These are phyloP conservation scores for Phanerochaete carnosa DNA, from an alignment of 768 basidiomycete species.

Conservation along the genomic window DNA sequence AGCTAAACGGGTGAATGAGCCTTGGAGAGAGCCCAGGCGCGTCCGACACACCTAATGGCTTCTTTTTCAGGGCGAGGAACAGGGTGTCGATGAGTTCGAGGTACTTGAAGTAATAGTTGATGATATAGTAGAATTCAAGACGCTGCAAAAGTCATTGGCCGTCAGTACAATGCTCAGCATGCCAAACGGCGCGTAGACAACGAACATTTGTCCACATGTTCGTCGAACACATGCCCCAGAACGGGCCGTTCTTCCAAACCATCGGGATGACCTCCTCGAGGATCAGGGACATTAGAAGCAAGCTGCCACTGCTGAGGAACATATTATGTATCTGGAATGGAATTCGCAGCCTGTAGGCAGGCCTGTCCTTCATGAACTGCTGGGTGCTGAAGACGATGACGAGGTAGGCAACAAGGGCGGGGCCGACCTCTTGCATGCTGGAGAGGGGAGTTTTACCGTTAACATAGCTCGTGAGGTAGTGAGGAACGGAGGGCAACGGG, in stretches of 20 bases:
- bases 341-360: slow-evolving; percentile 70
- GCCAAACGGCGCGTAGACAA: slow-evolving; percentile 18
- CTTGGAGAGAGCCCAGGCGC: slow-evolving; percentile 23
- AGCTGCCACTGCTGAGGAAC: slow-evolving; percentile 79
- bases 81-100: slow-evolving; percentile 95
- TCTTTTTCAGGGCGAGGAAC: slow-evolving; percentile 98
- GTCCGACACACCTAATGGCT: slow-evolving; percentile 70
- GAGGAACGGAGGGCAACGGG: slow-evolving; percentile 54
- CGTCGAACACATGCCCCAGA: slow-evolving; percentile 73
- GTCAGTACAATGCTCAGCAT: background rate
- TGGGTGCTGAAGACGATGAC: slow-evolving; percentile 83
- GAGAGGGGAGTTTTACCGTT: slow-evolving; percentile 78
- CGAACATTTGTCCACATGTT: slow-evolving; percentile 85
- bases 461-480: slow-evolving; percentile 59
- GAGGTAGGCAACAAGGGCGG: slow-evolving; percentile 77
- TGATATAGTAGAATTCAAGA: slow-evolving; percentile 95
- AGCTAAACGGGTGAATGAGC: slow-evolving; percentile 41
- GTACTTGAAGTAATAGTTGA: slow-evolving; percentile 99
- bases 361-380: slow-evolving; percentile 76
- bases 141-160: slow-evolving; percentile 42
- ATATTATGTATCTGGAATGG: slow-evolving; percentile 92
- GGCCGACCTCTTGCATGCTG: slow-evolving; percentile 65
- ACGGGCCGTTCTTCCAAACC: slow-evolving; percentile 65
- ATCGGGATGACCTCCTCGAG: slow-evolving; percentile 88
- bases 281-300: slow-evolving; percentile 84